A percentile compares a stretch with the other conserved stretches of the same genome.
Evolutionary conservation across 2,329 filamentous ascomycete species (phyloP).

Genomic region (Stagonosporopsis tanaceti): DNA sequence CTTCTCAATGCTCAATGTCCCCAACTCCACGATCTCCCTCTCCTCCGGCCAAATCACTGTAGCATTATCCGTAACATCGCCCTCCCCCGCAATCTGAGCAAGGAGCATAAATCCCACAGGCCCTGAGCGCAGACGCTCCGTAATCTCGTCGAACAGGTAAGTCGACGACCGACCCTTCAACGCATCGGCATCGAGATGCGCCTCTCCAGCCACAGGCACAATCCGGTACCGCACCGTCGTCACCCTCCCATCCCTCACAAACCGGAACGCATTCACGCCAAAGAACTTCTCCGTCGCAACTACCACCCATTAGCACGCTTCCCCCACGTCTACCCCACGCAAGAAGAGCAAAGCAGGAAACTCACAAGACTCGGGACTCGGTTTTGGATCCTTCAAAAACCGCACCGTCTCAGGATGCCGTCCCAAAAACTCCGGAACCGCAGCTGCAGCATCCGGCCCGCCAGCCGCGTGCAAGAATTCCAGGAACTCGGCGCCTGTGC

Average conservation of each 20-base stretch:
- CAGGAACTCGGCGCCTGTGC: slow-evolving; percentile 63
- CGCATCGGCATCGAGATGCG: slow-evolving; percentile 51
- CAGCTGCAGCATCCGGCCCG: slow-evolving; percentile 38
- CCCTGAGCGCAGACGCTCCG: slow-evolving; percentile 45
- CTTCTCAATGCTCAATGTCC: slow-evolving; percentile 56
- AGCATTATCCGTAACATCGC: slow-evolving; percentile 58
- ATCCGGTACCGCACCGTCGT: slow-evolving; percentile 61
- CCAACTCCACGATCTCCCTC: slow-evolving; percentile 60
- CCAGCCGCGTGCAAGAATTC: slow-evolving; percentile 55
- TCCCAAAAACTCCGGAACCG: slow-evolving; percentile 55
- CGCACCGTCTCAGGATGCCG: slow-evolving; percentile 57
- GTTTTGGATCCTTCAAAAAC: slow-evolving; percentile 61
- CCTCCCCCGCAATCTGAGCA: slow-evolving; percentile 60
- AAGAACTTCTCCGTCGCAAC: slow-evolving; percentile 59
- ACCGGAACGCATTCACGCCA: slow-evolving; percentile 60
- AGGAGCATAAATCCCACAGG: slow-evolving; percentile 57
- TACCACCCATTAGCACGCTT: not conserved
- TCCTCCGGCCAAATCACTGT: slow-evolving; percentile 63
- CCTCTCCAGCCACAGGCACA: slow-evolving; percentile 55
- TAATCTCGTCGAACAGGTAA: slow-evolving; percentile 62
- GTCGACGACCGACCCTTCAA: slow-evolving; percentile 49
- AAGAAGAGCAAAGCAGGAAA: not conserved
- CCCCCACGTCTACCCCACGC: not conserved
- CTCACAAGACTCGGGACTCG: slow-evolving; percentile 55
- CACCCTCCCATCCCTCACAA: slow-evolving; percentile 53